Evolutionary conservation across 345 rosid genomes (phyloP).

Genomic region (Arabidopsis suecica): DNA sequence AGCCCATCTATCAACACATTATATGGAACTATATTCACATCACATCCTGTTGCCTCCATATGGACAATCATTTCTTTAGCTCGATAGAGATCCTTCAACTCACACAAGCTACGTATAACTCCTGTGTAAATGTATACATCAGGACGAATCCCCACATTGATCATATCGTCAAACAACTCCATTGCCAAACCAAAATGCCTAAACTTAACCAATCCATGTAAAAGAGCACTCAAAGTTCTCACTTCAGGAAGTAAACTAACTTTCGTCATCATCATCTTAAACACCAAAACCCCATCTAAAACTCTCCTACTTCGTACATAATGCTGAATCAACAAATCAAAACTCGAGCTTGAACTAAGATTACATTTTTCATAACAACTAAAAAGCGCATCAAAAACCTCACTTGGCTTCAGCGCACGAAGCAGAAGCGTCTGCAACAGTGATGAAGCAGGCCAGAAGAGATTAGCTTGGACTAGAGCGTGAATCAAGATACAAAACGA

Average conservation of each 20-base stretch:
- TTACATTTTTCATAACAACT: conserved; percentile 52
- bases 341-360: conserved; percentile 65
- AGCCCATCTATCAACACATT: conserved; percentile 86
- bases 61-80: conserved; percentile 63
- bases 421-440: conserved; percentile 74
- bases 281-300: conserved; percentile 59
- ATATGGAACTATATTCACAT: conserved; percentile 63
- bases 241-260: conserved; percentile 61
- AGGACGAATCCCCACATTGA: conserved; percentile 53
- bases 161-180: conserved; percentile 66
- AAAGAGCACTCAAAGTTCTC: conserved; percentile 71
- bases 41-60: conserved; percentile 62
- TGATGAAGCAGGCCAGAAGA: conserved; percentile 93
- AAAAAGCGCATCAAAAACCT: conserved; percentile 58
- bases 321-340: conserved; percentile 82
- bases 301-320: conserved; percentile 66
- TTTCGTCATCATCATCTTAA: conserved; percentile 68
- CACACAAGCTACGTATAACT: conserved; percentile 75
- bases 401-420: conserved; percentile 63
- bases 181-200: conserved; percentile 62
- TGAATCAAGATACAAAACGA: conserved; percentile 86
- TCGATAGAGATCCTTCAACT: conserved; percentile 64
- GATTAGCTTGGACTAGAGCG: conserved; percentile 56
- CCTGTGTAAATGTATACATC: conserved; percentile 67
- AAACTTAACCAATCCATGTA: conserved; percentile 64